Percentiles rank a stretch among this genome's conserved stretches.
Evolutionary conservation across 352 stramenopile genomes (phyloP).

Genomic region (Phytophthora crassamura): DNA sequence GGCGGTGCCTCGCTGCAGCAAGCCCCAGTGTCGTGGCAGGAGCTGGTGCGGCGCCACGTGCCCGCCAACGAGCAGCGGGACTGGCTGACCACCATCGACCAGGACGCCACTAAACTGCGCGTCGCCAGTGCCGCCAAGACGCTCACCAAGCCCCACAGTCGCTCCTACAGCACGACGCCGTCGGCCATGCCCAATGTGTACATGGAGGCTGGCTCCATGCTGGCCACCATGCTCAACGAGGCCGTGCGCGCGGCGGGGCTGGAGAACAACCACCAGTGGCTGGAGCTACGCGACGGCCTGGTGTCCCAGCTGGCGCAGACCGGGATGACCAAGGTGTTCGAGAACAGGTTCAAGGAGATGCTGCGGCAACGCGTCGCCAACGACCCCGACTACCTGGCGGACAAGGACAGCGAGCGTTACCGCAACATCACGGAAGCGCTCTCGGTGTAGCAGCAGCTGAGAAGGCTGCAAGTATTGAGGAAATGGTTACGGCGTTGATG

Average conservation of each 20-base stretch:
- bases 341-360: conserved; percentile 68
- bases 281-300: conserved; percentile 55
- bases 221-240: conserved; percentile 69
- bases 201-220: conserved; percentile 64
- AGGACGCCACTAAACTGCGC: conserved; percentile 56
- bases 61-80: conserved; percentile 58
- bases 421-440: conserved; percentile 62
- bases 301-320: conserved; percentile 59
- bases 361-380: conserved; percentile 56
- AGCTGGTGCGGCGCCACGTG: conserved; percentile 71
- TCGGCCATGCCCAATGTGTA: conserved; percentile 68
- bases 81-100: conserved; percentile 73
- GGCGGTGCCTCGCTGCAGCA: conserved; percentile 41
- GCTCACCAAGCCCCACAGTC: conserved; percentile 56
- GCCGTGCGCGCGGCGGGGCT: conserved; percentile 64
- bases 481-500: conserved; percentile 10
- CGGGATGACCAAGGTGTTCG: conserved; percentile 56
- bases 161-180: conserved; percentile 59
- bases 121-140: conserved; percentile 35
- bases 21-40: conserved; percentile 61
- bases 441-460: conserved; percentile 34
- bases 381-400: conserved; percentile 60
- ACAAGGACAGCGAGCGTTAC: conserved; percentile 57
- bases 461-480: not conserved
- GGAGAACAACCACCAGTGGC: conserved; percentile 67